Conservation (phyloP, 352 stramenopile species). For the Phytophthora boehmeriae region DNA sequence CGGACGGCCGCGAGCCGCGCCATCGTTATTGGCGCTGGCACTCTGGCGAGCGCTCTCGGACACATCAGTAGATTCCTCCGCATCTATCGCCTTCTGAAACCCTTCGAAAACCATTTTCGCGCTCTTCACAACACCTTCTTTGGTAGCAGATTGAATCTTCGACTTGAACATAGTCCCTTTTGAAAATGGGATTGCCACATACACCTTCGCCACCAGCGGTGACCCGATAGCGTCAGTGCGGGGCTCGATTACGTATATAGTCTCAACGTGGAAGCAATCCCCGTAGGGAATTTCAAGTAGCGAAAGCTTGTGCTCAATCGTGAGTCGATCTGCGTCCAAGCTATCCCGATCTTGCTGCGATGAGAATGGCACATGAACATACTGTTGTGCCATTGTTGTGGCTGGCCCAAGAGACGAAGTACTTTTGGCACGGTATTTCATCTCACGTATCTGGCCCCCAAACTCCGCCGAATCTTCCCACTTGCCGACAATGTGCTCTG, state of each 20-base stretch:
- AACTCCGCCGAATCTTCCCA: constrained; percentile 68
- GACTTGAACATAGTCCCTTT: constrained; percentile 88
- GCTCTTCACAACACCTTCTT: constrained; percentile 69
- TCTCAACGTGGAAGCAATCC: constrained; percentile 82
- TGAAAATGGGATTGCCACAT: constrained; percentile 74
- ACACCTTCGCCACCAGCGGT: constrained; percentile 57
- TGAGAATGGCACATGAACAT: constrained; percentile 59
- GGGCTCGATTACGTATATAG: constrained; percentile 56
- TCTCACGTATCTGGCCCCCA: constrained; percentile 64
- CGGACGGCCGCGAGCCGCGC: constrained; percentile 4
- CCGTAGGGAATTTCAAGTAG: constrained; percentile 84
- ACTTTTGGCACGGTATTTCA: constrained; percentile 80
- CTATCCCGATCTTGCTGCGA: constrained; percentile 45
- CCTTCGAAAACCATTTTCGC: constrained; percentile 62
- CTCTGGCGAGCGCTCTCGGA: constrained; percentile 3
- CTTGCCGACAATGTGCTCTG: constrained; percentile 57
- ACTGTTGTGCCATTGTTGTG: constrained; percentile 57
- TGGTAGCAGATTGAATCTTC: constrained; percentile 80
- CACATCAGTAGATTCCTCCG: constrained; percentile 20
- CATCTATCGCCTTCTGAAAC: constrained; percentile 48
- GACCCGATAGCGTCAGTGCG: constrained; percentile 39
- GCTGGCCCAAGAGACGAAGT: constrained; percentile 72
- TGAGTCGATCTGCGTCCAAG: constrained; percentile 46
- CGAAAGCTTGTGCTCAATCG: constrained; percentile 68
- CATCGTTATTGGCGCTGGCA: constrained; percentile 6